Base-by-base conservation (phyloP, 2,329 filamentous ascomycete genomes). In the Venturia oleaginea region DNA sequence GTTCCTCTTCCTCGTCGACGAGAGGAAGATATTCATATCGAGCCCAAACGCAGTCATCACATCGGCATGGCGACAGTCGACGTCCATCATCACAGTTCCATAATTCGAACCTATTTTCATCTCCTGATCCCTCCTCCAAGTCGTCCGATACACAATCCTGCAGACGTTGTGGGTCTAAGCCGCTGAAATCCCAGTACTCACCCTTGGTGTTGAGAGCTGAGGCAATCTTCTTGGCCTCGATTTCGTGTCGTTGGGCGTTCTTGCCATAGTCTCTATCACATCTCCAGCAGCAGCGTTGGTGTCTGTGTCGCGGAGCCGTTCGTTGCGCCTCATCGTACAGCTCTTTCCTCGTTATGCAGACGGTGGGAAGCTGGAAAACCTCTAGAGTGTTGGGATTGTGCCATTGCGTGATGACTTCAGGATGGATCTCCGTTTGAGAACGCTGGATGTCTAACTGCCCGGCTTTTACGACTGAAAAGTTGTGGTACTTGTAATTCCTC, bases 21-120 rank as follows among this genome's bases (percentile, higher is more conserved):
- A 22, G 11, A 57, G 30, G 17, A 57, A 57, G 1, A 15, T 34
- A 57, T 34, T 30, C 51, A 34, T 57, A 22, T 13, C 51, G 27
- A 57, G 51, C 51, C 51, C 51, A 57, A 34, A 57, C 51, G 19
- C 27, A 57, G 19, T 57, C 30, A 34, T 57, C 51, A n/a, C 51
- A 57, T 57, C 15, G 51, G 51, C 51, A 57, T 51, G 22, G 46
- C 22, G 46, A 27, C 22, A 27, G 22, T 8, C 22, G 11, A 51
- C 46, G 46, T 27, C 27, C 22, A 27, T 22, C 11, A 4, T 24
- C 46, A 22, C 22, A 24, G 22, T 24, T 51, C 11, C 4, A 27
- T 22, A 15, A 10, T 22, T 51, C 46, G 22, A 51, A 5, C 13
- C 46, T 22, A 51, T 15, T 22, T 4, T 15, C 46, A 51, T 30